Evolutionary conservation across 2,329 filamentous ascomycete species (phyloP), one percentile per base, ranked within the genome.

Genomic region (Sporothrix sp.): DNA sequence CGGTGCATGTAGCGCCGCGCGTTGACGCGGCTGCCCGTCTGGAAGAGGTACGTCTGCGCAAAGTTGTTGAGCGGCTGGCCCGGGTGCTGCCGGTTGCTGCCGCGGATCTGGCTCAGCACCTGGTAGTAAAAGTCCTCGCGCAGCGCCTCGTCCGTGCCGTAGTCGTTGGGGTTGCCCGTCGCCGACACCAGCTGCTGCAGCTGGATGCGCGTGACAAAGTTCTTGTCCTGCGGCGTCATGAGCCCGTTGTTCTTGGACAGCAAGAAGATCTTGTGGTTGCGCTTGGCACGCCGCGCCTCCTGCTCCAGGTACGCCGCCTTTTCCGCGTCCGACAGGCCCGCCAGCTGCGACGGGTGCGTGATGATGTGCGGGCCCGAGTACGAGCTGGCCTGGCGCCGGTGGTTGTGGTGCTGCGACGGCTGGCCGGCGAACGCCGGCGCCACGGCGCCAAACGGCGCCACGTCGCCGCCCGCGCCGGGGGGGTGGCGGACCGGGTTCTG

Each of bases 171-270:
- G 60, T 89, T 93, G 9, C 91, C 91, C 21, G 89, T 95, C 8
- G 93, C 90, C 10, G 91, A 83, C 49, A 98, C 87, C 32, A 98
- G 78, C 65, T 98, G 93, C 69, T 98, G 93, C 48, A 98, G 76
- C 65, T 98, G 93, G 57, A 98, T 98, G 16, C 93, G 83, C 5
- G 93, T 97, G 58, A 98, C 95, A 68, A 97, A 98, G 65, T 96
- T 98, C 75, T 98, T 98, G 69, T 98, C 93, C 63, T 97, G 91
- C 0, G 93, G 93, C 4, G 93, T 98, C 93, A 98, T 98, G 54
- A 98, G 71, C 21, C 93, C 93, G 62, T 98, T 98, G 61, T 95
- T 89, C 68, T 88, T 89, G 21, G 88, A 95, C 48, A 96, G 71
- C 37, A 94, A 74, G 70, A 90, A 91, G 55, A 98, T 97, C 73